Base-by-base conservation (phyloP, 2,329 filamentous ascomycete genomes). In the Pseudogymnoascus sp. region DNA sequence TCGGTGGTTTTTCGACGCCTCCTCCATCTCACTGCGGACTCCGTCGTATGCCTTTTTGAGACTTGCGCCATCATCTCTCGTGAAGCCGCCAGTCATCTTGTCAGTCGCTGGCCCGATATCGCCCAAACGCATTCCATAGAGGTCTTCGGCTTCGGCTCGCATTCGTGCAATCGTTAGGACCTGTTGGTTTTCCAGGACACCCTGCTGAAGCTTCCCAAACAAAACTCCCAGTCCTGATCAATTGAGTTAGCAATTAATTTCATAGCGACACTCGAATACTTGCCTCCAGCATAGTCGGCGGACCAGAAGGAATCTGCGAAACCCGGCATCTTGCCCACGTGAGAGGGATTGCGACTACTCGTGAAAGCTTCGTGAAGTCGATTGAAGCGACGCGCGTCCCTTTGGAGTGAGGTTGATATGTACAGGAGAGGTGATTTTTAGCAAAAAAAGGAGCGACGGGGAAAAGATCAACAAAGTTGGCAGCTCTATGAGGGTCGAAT, bases 281-380 rank as follows among this genome's bases (percentile, higher is more conserved):
- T 79, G 90, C 89, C 93, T 81, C 90, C 92, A 75, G 93, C 93
- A 82, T 97, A 97, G 83, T 99, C 95, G 75, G 86, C 86, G 66
- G 95, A 96, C 95, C 95, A 99, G 80, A 99, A 97, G 60, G 93
- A 96, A 79, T 93, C 91, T 70, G 92, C 88, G 78, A 99, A 97
- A 72, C 90, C 86, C 70, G 90, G 89, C 90, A 93, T 93, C 75
- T 77, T 86, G 73, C 68, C 28, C 25, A 60, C 40, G 50, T 56
- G 50, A 14, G 28, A 12, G 46, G n/a, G 50, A 56, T 56, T 14
- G 28, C 50, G 46, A 53, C 46, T 53, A 11, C 6, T 7, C 8
- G 50, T 36, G n/a, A 34, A 18, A n/a, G 50, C 4, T 62, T 62
- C 18, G 21, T 62, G 23, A 62, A 16, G 36, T 62, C 34, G 25